A percentile compares a stretch with the other conserved stretches of the same genome.
Evolutionary conservation across 1,284 basidiomycete genomes (phyloP).

Genomic region (Cutaneotrichosporon sp.): DNA sequence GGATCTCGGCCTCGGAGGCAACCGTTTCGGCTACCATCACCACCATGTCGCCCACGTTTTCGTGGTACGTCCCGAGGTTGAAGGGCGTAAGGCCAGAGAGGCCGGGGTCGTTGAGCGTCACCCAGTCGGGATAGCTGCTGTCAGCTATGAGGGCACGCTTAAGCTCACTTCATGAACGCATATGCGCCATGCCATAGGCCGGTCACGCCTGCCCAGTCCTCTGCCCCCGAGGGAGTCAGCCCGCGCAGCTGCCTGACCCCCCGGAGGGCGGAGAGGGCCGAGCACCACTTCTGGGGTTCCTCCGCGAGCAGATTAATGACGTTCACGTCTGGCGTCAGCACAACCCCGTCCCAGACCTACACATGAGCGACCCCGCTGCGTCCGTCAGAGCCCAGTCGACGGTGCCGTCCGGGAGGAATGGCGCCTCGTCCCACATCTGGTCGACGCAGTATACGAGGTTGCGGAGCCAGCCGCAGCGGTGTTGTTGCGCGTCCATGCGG

Average conservation of each 20-base stretch:
- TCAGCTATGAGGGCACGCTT: not conserved
- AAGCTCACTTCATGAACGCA: constrained; percentile 46
- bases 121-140: constrained; percentile 46
- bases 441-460: constrained; percentile 35
- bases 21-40: constrained; percentile 26
- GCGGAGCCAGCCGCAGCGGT: constrained; percentile 33
- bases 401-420: constrained; percentile 37
- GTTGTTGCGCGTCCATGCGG: constrained; percentile 16
- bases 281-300: constrained; percentile 36
- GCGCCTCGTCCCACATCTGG: constrained; percentile 17
- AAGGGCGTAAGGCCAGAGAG: constrained; percentile 26
- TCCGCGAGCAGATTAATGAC: constrained; percentile 32
- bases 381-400: constrained; percentile 46
- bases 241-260: constrained; percentile 35
- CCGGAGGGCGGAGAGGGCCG: constrained; percentile 27
- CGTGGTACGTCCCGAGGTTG: constrained; percentile 40
- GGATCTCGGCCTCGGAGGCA: constrained; percentile 15
- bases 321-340: constrained; percentile 34
- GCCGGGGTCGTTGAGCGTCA: constrained; percentile 41
- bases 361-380: constrained; percentile 47
- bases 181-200: constrained; percentile 47
- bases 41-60: constrained; percentile 48
- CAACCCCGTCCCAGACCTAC: constrained; percentile 34
- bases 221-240: constrained; percentile 29
- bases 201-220: constrained; percentile 47